A percentile compares a stretch with the other conserved stretches of the same genome.
These are phyloP conservation scores for Diversispora eburnea DNA, from an alignment of 192 early-diverging fungal genomes.

Conservation along the genomic window DNA sequence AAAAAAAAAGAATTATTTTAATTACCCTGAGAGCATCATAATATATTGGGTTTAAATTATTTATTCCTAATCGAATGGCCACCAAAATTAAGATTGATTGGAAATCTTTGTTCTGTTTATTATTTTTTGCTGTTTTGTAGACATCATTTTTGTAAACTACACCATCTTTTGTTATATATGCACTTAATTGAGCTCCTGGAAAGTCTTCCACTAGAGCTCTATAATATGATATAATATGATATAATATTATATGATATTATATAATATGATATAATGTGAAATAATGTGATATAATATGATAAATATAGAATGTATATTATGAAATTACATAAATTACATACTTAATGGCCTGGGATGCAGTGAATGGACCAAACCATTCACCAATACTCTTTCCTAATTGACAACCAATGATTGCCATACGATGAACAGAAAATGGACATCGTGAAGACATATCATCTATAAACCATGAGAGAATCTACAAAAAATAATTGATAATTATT, in stretches of 20 bases:
- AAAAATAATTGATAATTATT: slow-evolving; percentile 24
- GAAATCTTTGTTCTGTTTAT: slow-evolving; percentile 40
- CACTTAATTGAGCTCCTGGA: slow-evolving; percentile 53
- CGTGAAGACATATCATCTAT: slow-evolving; percentile 67
- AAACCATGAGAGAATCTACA: slow-evolving; percentile 72
- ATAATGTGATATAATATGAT: neutral
- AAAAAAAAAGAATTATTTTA: neutral
- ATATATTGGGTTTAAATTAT: slow-evolving; percentile 86
- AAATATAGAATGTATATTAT: neutral
- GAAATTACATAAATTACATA: slow-evolving; percentile 41
- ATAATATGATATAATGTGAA: neutral
- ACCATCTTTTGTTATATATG: slow-evolving; percentile 81
- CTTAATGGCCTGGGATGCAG: slow-evolving; percentile 77
- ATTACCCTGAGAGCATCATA: slow-evolving; percentile 64
- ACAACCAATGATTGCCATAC: slow-evolving; percentile 78
- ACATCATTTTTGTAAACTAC: slow-evolving; percentile 75
- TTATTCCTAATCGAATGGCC: slow-evolving; percentile 85
- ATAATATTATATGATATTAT: neutral
- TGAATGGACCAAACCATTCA: slow-evolving; percentile 96
- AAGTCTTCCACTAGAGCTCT: slow-evolving; percentile 61
- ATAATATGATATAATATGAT: slow-evolving; percentile 8
- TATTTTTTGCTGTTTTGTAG: slow-evolving; percentile 46
- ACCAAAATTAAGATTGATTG: slow-evolving; percentile 80
- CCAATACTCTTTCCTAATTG: slow-evolving; percentile 89
- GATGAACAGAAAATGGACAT: slow-evolving; percentile 89